A percentile compares a stretch with the other conserved stretches of the same genome.
Conservation (phyloP, 2,329 filamentous ascomycete species). For the Uncinocarpus reesii region DNA sequence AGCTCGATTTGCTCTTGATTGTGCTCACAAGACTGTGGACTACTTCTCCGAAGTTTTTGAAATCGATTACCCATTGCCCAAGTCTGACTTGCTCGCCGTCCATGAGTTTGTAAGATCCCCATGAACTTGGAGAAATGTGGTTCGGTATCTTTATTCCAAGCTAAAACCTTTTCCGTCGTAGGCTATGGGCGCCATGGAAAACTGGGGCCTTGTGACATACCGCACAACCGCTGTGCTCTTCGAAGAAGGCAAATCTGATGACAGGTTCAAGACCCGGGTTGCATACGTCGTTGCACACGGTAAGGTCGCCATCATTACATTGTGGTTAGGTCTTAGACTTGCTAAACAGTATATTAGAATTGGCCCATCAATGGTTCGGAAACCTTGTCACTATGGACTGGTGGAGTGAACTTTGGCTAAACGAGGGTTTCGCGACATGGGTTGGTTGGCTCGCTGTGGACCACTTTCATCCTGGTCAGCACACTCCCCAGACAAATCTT, state of each 20-base stretch:
- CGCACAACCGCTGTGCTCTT: constrained; percentile 92
- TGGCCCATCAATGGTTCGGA: constrained; percentile 94
- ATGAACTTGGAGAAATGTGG: not conserved
- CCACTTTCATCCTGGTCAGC: constrained; percentile 65
- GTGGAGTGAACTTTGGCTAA: constrained; percentile 90
- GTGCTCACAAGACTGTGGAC: constrained; percentile 87
- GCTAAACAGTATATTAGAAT: constrained; percentile 43
- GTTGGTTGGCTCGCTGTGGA: constrained; percentile 91
- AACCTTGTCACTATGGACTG: constrained; percentile 95
- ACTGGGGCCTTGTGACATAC: constrained; percentile 95
- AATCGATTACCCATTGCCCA: constrained; percentile 86
- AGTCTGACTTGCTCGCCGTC: constrained; percentile 80
- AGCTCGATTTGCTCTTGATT: constrained; percentile 77
- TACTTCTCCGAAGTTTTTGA: constrained; percentile 91
- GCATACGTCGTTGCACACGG: constrained; percentile 94
- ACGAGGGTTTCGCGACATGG: constrained; percentile 97
- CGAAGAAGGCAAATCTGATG: constrained; percentile 82
- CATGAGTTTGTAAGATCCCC: constrained; percentile 68
- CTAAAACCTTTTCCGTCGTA: constrained; percentile 15
- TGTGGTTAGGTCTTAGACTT: not conserved
- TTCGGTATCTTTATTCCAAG: constrained; percentile 20
- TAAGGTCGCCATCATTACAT: constrained; percentile 20
- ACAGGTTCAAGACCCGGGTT: constrained; percentile 81
- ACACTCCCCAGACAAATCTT: not conserved
- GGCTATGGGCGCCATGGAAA: constrained; percentile 71